A percentile compares a stretch with the other conserved stretches of the same genome.
Conservation (phyloP, 2,329 filamentous ascomycete species). For the Drechmeria coniospora region DNA sequence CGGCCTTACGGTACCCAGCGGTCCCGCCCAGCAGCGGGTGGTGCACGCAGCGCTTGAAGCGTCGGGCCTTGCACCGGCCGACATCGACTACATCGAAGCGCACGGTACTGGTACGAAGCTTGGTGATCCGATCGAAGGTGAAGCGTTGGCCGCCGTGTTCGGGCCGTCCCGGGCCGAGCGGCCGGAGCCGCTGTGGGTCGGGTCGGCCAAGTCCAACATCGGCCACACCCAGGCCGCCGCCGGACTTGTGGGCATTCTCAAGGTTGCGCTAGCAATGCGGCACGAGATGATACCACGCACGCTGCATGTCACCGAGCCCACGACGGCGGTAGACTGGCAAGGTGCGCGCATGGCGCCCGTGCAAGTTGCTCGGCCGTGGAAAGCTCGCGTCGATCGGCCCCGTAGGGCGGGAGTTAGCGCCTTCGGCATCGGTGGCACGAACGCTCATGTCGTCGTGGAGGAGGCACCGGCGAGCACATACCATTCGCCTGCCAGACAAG, state of each 20-base stretch:
- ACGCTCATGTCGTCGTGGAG: constrained; percentile 25
- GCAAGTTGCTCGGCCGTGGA: constrained; percentile 3
- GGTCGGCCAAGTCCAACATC: constrained; percentile 48
- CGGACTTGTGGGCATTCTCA: constrained; percentile 41
- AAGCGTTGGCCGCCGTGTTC: not conserved
- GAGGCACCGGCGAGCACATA: not conserved
- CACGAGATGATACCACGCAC: constrained; percentile 22
- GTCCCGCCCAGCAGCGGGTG: constrained; percentile 7
- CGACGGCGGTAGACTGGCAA: constrained; percentile 4
- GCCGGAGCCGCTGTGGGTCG: constrained; percentile 19
- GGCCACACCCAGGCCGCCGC: constrained; percentile 49
- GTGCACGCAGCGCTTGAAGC: constrained; percentile 10
- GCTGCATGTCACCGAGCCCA: constrained; percentile 4
- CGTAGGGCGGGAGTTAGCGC: constrained; percentile 29
- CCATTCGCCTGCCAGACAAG: not conserved
- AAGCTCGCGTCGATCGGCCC: constrained; percentile 8
- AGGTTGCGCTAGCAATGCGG: constrained; percentile 24
- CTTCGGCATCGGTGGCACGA: constrained; percentile 35
- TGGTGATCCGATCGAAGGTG: not conserved
- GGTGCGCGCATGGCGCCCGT: constrained; percentile 2
- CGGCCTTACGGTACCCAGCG: constrained; percentile 25
- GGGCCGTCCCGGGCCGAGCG: not conserved
- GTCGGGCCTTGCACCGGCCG: constrained; percentile 3
- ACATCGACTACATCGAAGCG: not conserved
- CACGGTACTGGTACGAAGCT: constrained; percentile 1